These are phyloP conservation scores for Phytopythium oedochilum DNA, from an alignment of 352 stramenopile species.

Conservation along the genomic window DNA sequence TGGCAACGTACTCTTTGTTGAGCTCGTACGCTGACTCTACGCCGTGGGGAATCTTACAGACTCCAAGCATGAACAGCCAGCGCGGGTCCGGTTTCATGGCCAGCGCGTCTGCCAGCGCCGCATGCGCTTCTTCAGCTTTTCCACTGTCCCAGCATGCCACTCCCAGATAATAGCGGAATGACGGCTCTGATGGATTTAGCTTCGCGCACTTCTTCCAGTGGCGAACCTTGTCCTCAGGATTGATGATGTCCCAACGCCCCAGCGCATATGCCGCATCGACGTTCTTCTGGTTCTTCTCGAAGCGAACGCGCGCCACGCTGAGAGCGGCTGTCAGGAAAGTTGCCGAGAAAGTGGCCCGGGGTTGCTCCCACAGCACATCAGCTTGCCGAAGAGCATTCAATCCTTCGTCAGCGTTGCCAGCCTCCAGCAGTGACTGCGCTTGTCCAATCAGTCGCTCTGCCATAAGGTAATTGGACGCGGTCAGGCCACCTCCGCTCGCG, in stretches of 20 bases:
- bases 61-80: constrained; percentile 23
- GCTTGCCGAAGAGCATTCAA: constrained; percentile 17
- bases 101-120: constrained; percentile 19
- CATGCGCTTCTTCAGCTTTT: constrained; percentile 17
- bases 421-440: constrained; percentile 8
- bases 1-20: constrained; percentile 24
- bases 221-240: constrained; percentile 12
- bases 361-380: constrained; percentile 22
- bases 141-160: constrained; percentile 16
- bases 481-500: constrained; percentile 14
- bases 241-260: constrained; percentile 22
- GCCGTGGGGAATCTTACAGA: constrained; percentile 17
- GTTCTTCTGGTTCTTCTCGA: constrained; percentile 21
- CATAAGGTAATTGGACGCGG: constrained; percentile 22
- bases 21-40: constrained; percentile 13
- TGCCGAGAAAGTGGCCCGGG: constrained; percentile 7
- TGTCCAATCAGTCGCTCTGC: constrained; percentile 12
- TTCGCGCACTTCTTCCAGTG: constrained; percentile 33
- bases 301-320: constrained; percentile 13
- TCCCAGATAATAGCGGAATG: constrained; percentile 24
- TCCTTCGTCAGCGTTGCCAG: constrained; percentile 15
- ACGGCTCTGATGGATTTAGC: constrained; percentile 21
- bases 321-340: constrained; percentile 14
- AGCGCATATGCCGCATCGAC: constrained; percentile 24
- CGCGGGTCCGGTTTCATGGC: constrained; percentile 21